Evolutionary conservation across 1,139 yeast genomes (phyloP), one percentile per base, ranked within the genome.

Genomic region (Magnusiomyces fungicola): DNA sequence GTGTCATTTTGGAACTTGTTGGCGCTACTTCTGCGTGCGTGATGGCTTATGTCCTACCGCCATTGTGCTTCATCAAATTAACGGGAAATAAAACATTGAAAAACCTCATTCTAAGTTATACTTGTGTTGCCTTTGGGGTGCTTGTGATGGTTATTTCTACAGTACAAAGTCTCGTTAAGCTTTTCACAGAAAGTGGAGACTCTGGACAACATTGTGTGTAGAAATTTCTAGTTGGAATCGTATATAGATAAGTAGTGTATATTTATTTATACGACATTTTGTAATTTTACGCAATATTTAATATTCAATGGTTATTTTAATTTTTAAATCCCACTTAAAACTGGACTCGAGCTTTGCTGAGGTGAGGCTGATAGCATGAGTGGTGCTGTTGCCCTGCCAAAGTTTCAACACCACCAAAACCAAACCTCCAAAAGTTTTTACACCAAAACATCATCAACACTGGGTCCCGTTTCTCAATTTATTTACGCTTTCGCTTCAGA

Each of bases 1-100:
- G 97, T 1, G 85, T 92, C 19, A 83, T 90, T 40, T 71, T 90
- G 47, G 97, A 90, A 61, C 71, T 90, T 6, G 89, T 88, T 30
- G 97, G 97, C 1, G 92, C 96, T 0, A 84, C 96, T 0, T 84
- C 96, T 0, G 97, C 97, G 0, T 86, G 95, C 14, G 71, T 87
- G 34, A 83, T 90, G 85, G 97, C 97, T 0, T 90, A 87, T 61
- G 87, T 90, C 21, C 70, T 90, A 12, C 97, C 97, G 0, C 96
- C 97, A 4, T 65, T 83, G 65, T 89, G 96, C 60, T 85, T 76
- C 60, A 66, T 87, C 53, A 80, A 82, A 55, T 73, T 89, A 56
- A 76, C 87, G 0, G 73, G 76, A 58, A 42, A 42, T 29, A 74
- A 74, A 48, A 65, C 69, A 18, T 62, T 68, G 19, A 79, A 60